A percentile compares a stretch with the other conserved stretches of the same genome.
Evolutionary conservation across 176 grass and related monocot genomes (phyloP).

Genomic region (Bothriochloa decipiens): DNA sequence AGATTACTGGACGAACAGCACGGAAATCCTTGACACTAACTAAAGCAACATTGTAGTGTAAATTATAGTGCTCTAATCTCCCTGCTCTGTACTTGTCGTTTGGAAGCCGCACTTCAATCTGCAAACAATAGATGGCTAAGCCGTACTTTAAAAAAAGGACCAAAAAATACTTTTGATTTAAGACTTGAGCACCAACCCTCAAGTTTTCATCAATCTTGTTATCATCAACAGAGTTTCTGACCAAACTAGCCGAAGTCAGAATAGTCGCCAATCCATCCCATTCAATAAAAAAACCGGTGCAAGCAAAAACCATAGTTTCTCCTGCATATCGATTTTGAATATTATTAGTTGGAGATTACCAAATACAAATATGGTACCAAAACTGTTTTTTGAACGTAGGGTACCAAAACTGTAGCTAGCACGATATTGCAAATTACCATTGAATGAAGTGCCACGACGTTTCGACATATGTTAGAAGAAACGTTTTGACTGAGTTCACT

Average conservation of each 20-base stretch:
- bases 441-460: slow-evolving; percentile 6
- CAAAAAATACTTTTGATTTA: neutral
- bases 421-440: slow-evolving; percentile 1
- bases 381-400: no score
- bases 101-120: slow-evolving; percentile 25
- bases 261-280: slow-evolving; percentile 6
- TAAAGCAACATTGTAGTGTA: slow-evolving; percentile 30
- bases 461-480: neutral
- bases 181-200: neutral
- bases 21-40: neutral
- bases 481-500: neutral
- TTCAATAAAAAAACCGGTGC: slow-evolving; percentile 24
- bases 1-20: neutral
- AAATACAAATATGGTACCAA: neutral
- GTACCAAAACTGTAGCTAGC: neutral
- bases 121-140: slow-evolving; percentile 5
- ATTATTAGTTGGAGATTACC: neutral
- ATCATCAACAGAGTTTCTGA: neutral
- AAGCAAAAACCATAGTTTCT: slow-evolving; percentile 18
- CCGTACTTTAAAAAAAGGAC: neutral
- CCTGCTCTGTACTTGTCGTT: neutral
- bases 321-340: slow-evolving; percentile 13
- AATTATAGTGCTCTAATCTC: slow-evolving; percentile 13
- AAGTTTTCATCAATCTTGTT: slow-evolving; percentile 24
- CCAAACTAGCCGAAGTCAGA: slow-evolving; percentile 17